Evolutionary conservation across 2,329 filamentous ascomycete species (phyloP).

Genomic region (Colletotrichum lentis): DNA sequence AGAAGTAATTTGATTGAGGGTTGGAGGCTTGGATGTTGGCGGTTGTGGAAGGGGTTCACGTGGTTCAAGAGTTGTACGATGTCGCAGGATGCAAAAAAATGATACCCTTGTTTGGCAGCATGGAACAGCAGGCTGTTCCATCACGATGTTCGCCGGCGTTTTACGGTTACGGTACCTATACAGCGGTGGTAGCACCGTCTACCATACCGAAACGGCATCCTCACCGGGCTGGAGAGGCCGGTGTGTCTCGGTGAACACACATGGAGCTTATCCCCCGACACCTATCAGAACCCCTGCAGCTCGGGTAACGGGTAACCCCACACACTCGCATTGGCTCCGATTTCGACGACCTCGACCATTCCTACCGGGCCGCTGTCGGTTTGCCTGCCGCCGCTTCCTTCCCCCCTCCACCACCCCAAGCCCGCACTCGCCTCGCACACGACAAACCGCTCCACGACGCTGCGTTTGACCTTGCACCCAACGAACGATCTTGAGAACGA

Average conservation of each 20-base stretch:
- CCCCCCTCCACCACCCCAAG: background rate
- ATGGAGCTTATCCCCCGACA: background rate
- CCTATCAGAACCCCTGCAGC: slow-evolving; percentile 21
- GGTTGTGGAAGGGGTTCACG: background rate
- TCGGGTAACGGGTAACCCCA: slow-evolving; percentile 29
- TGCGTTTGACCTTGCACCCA: background rate
- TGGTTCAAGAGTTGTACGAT: slow-evolving; percentile 20
- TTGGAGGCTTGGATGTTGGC: background rate
- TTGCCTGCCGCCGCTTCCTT: slow-evolving; percentile 1
- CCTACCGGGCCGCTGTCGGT: background rate
- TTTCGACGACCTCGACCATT: slow-evolving; percentile 24
- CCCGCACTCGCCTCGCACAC: slow-evolving; percentile 1
- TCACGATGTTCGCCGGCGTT: background rate
- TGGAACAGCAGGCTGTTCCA: background rate
- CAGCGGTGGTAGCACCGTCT: too few relatives aligned
- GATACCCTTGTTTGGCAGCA: slow-evolving; percentile 44
- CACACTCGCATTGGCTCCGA: slow-evolving; percentile 33
- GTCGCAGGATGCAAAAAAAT: slow-evolving; percentile 39
- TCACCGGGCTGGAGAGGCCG: background rate
- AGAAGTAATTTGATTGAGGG: slow-evolving; percentile 44
- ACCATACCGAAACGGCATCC: too few relatives aligned
- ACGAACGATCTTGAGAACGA: background rate
- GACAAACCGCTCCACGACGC: background rate
- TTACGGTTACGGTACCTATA: too few relatives aligned
- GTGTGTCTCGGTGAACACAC: slow-evolving; percentile 20